These are phyloP conservation scores for Dictyostelium firmibasis DNA, from an alignment of 78 protist genomes.

Conservation along the genomic window DNA sequence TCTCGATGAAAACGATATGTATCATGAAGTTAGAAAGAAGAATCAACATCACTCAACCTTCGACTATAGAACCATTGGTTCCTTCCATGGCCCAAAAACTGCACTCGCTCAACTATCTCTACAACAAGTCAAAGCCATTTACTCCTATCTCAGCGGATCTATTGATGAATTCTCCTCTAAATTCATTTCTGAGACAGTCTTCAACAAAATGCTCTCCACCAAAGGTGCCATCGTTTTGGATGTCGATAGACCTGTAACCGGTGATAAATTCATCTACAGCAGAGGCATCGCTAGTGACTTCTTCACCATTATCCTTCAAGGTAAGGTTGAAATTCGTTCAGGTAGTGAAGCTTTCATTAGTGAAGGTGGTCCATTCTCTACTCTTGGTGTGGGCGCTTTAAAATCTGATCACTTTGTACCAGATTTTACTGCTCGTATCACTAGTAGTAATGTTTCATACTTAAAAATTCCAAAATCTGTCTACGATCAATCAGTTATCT, in stretches of 20 bases:
- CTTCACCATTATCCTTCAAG: constrained; percentile 75
- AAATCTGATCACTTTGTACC: constrained; percentile 38
- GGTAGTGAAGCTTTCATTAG: constrained; percentile 79
- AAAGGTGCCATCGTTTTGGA: constrained; percentile 58
- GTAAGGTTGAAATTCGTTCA: constrained; percentile 65
- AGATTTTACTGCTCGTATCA: constrained; percentile 66
- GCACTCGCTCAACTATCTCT: constrained; percentile 6
- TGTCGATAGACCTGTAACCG: neutral
- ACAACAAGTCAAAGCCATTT: constrained; percentile 59
- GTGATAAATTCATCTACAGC: constrained; percentile 36
- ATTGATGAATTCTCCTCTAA: constrained; percentile 51
- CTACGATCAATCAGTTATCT: constrained; percentile 22
- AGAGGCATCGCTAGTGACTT: constrained; percentile 36
- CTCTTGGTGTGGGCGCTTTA: constrained; percentile 69
- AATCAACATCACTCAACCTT: constrained; percentile 17
- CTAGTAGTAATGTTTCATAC: neutral
- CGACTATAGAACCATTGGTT: constrained; percentile 43
- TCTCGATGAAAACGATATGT: constrained; percentile 90
- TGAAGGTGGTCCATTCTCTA: constrained; percentile 83
- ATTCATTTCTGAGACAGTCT: constrained; percentile 27
- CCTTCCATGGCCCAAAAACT: constrained; percentile 47
- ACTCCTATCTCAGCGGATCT: constrained; percentile 42
- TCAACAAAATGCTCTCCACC: constrained; percentile 12
- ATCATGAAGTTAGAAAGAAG: constrained; percentile 9
- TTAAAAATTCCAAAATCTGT: constrained; percentile 23